Conservation (phyloP, 2,329 filamentous ascomycete genomes). For the Epichloe sibirici region DNA sequence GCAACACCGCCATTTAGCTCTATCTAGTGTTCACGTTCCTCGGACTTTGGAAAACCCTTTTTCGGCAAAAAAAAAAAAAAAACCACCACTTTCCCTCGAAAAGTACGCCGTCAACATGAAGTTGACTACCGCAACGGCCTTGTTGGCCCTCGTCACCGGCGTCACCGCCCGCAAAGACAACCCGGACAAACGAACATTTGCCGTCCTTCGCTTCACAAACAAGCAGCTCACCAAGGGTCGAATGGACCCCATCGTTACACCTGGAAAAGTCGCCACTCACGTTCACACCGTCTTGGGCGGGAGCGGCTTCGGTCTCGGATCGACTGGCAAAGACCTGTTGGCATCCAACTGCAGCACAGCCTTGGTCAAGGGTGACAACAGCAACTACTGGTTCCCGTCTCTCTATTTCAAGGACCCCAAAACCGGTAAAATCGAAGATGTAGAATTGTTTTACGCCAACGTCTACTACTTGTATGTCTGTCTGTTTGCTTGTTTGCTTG, state of each 20-base stretch:
- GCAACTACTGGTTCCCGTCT: slow-evolving; percentile 66
- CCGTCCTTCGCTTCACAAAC: slow-evolving; percentile 60
- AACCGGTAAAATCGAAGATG: slow-evolving; percentile 51
- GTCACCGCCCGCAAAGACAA: slow-evolving; percentile 27
- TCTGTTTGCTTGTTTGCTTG: neutral
- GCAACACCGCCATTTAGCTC: slow-evolving; percentile 17
- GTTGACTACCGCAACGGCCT: slow-evolving; percentile 16
- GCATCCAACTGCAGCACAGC: slow-evolving; percentile 60
- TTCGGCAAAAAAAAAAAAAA: neutral
- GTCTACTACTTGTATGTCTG: slow-evolving; percentile 58
- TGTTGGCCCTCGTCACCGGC: slow-evolving; percentile 27
- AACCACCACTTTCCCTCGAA: neutral
- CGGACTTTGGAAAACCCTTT: neutral
- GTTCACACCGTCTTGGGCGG: slow-evolving; percentile 62
- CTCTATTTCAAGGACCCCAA: slow-evolving; percentile 56
- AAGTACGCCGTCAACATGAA: slow-evolving; percentile 21
- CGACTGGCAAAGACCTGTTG: slow-evolving; percentile 46
- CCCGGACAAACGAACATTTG: slow-evolving; percentile 41
- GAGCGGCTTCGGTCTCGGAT: slow-evolving; percentile 50
- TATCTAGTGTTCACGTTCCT: neutral
- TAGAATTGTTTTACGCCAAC: slow-evolving; percentile 60
- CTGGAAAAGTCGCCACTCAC: slow-evolving; percentile 46
- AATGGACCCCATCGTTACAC: slow-evolving; percentile 56
- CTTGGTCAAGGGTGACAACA: slow-evolving; percentile 53
- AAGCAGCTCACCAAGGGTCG: slow-evolving; percentile 49